Base-by-base conservation (phyloP, 2,329 filamentous ascomycete genomes). In the Phialophora chinensis region DNA sequence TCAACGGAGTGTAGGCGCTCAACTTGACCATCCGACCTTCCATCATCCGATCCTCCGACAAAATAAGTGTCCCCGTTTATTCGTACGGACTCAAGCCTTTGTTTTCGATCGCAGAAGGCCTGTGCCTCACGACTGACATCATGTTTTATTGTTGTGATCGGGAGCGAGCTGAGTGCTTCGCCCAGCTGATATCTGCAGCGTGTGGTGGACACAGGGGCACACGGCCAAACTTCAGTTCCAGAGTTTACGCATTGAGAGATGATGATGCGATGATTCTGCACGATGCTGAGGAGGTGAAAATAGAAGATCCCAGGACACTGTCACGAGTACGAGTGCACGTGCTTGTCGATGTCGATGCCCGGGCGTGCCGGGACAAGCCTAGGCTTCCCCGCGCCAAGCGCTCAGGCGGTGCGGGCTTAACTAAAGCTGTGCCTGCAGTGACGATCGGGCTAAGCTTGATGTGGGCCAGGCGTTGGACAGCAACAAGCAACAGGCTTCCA, bases 21-120 rank as follows among this genome's bases (percentile, higher is more conserved):
- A 23, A 29, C 42, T 12, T n/a, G 17, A 59, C 56, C 38, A 49
- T 49, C 56, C 42, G 56, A 59, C 38, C 29, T n/a, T 47, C 56
- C 56, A 49, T 49, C 56, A 10, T 59, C 56, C 42, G 42, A 59
- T 29, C 56, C 38, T 59, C 56, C 56, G 56, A 59, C 10, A 20
- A 4, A 29, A 6, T 7, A 7, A 44, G 17, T n/a, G 38, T n/a
- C 38, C 38, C 38, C 5, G 10, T 4, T 35, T 35, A 27, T 27
- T 27, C 35, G 35, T 14, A 52, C 49, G 49, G 49, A 7, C 49
- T 11, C 12, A 52, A 12, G 3, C 23, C 25, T 3, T 29, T 27
- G n/a, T 5, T 25, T 25, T 27, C 49, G 20, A 52, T 20, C 2
- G 14, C n/a, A 17, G 10, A 20, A 52, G 8, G 20, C 25, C 6